A percentile compares a stretch with the other conserved stretches of the same genome.
phyloP scores from a whole-genome alignment of 768 basidiomycete genomes.

The Amyloporia xantha region DNA sequence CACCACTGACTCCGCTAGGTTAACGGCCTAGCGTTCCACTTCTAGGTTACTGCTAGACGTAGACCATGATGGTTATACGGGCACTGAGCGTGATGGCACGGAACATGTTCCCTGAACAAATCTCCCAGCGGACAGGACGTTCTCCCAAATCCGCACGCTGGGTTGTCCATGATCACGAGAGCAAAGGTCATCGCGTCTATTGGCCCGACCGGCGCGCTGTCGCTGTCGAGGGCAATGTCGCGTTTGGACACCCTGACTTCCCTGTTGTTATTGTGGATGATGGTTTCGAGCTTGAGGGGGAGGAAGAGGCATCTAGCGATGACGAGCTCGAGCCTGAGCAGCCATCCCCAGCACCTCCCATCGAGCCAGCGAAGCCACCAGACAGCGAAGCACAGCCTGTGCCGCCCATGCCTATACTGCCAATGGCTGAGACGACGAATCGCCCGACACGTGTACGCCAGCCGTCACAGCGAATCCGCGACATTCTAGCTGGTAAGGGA shows the following conservation, averaged over 20 bases:
- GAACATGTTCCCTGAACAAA: too few species aligned
- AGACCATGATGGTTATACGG: too few species aligned
- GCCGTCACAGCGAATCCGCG: neutral
- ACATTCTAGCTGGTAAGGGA: neutral
- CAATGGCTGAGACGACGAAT: neutral
- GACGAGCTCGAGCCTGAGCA: neutral
- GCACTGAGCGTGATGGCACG: too few species aligned
- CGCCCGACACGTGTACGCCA: neutral
- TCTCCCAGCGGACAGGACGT: too few species aligned
- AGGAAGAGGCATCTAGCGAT: neutral
- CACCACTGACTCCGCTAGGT: too few species aligned
- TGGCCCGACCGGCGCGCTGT: constrained; percentile 20
- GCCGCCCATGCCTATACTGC: neutral
- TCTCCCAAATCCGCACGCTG: constrained; percentile 18
- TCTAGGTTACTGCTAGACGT: too few species aligned
- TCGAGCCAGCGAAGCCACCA: neutral
- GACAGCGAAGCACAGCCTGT: neutral
- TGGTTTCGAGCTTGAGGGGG: constrained; percentile 1
- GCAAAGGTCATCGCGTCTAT: constrained; percentile 28
- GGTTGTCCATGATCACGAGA: constrained; percentile 30
- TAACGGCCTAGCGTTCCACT: too few species aligned
- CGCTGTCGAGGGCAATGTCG: constrained; percentile 26
- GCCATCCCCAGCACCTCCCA: neutral
- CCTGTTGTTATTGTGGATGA: neutral
- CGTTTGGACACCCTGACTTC: neutral